These are phyloP conservation scores for Aspergillus pseudoglaucus DNA, from an alignment of 2,329 filamentous ascomycete genomes.

Conservation along the genomic window DNA sequence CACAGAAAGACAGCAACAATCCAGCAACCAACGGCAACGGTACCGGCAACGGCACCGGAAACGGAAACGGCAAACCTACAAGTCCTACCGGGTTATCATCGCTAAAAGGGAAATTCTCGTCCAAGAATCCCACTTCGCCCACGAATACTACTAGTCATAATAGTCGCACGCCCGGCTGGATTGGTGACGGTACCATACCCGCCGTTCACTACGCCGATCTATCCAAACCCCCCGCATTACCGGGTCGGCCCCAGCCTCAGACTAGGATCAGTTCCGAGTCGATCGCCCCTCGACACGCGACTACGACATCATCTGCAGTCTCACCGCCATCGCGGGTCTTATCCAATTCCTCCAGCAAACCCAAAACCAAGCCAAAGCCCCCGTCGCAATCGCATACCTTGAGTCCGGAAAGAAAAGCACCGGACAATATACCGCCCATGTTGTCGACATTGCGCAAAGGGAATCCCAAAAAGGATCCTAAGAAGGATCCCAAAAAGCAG, in stretches of 20 bases:
- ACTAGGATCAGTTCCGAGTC: conserved; percentile 18
- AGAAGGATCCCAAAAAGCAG: conserved; percentile 40
- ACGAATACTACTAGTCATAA: conserved; percentile 1
- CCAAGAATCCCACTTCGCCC: conserved; percentile 13
- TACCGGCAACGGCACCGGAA: conserved; percentile 6
- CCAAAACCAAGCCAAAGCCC: conserved; percentile 38
- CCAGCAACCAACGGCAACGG: conserved; percentile 15
- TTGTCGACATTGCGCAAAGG: conserved; percentile 44
- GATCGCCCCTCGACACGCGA: conserved; percentile 7
- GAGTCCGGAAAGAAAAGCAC: conserved; percentile 57
- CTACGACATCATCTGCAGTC: conserved; percentile 8
- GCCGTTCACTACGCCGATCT: conserved; percentile 73
- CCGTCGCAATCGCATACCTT: conserved; percentile 40
- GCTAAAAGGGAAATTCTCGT: conserved; percentile 21
- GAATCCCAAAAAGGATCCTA: conserved; percentile 34
- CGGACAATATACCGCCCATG: conserved; percentile 36
- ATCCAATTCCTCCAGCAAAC: conserved; percentile 29
- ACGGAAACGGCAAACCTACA: neutral
- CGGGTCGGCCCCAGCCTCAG: conserved; percentile 33
- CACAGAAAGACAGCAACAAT: conserved; percentile 27
- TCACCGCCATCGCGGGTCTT: conserved; percentile 19
- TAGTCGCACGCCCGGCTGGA: conserved; percentile 49
- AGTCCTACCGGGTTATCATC: conserved; percentile 3
- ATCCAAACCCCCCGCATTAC: conserved; percentile 62
- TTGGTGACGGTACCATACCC: conserved; percentile 75